These are phyloP conservation scores for Pseudogymnoascus sp. DNA, from an alignment of 2,329 filamentous ascomycete species.

Conservation along the genomic window DNA sequence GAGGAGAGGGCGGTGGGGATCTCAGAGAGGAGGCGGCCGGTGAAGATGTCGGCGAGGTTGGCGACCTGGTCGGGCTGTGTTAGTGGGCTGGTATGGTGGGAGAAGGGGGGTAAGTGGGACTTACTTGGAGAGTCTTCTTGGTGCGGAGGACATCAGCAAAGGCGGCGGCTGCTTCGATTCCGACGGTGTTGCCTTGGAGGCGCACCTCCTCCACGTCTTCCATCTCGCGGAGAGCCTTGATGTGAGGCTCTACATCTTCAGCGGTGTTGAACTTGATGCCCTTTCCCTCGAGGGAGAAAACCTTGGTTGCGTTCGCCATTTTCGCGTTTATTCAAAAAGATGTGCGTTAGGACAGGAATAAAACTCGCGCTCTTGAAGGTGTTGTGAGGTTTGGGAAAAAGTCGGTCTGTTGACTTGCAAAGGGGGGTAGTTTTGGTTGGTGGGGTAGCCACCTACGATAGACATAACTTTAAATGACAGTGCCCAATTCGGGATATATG, in stretches of 20 bases:
- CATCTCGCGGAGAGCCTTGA: conserved; percentile 64
- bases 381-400: neutral
- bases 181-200: conserved; percentile 85
- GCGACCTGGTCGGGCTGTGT: conserved; percentile 47
- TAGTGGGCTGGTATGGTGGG: neutral
- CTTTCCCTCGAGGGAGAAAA: conserved; percentile 88
- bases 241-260: conserved; percentile 76
- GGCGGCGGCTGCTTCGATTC: conserved; percentile 77
- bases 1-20: conserved; percentile 84
- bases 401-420: conserved; percentile 9
- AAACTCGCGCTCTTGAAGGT: conserved; percentile 1
- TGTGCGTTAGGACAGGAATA: neutral
- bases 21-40: conserved; percentile 82
- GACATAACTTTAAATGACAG: neutral
- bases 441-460: neutral
- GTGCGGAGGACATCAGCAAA: conserved; percentile 76
- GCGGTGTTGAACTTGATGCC: conserved; percentile 87
- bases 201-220: conserved; percentile 75
- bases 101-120: conserved; percentile 19
- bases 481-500: neutral
- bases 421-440: conserved; percentile 9
- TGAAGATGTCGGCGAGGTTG: conserved; percentile 97
- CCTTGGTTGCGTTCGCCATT: conserved; percentile 50
- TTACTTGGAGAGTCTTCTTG: conserved; percentile 73
- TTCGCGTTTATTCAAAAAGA: conserved; percentile 9